Evolutionary conservation across 2,329 filamentous ascomycete species (phyloP).

Genomic region (Venturia oleaginea): DNA sequence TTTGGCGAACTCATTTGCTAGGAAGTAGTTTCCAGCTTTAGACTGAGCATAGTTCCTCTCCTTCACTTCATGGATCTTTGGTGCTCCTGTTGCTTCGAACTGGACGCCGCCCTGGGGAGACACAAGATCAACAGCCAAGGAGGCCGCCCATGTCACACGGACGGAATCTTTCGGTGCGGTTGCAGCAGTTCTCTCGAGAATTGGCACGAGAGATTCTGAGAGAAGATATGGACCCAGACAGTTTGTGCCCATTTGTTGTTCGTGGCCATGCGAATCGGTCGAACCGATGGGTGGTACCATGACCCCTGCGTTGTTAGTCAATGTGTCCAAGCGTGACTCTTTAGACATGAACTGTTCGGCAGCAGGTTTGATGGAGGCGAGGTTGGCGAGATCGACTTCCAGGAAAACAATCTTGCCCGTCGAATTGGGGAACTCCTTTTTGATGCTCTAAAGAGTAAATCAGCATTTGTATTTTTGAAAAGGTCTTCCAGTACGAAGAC

Average conservation of each 20-base stretch:
- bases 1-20: conserved; percentile 14
- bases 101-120: conserved; percentile 12
- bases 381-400: conserved; percentile 29
- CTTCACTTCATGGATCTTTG: not conserved
- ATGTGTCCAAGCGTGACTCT: conserved; percentile 31
- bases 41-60: conserved; percentile 11
- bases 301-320: conserved; percentile 34
- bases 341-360: conserved; percentile 26
- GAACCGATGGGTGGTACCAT: conserved; percentile 13
- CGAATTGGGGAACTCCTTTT: conserved; percentile 10
- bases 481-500: not conserved
- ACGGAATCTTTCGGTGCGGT: conserved; percentile 17
- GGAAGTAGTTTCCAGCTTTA: conserved; percentile 12
- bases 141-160: conserved; percentile 15
- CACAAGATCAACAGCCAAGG: not conserved
- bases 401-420: conserved; percentile 14
- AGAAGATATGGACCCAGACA: conserved; percentile 14
- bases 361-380: conserved; percentile 25
- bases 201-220: conserved; percentile 10
- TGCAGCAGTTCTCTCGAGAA: conserved; percentile 12
- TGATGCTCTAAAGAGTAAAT: conserved; percentile 23
- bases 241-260: conserved; percentile 18
- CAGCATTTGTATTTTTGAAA: not conserved
- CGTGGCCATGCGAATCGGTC: conserved; percentile 20
- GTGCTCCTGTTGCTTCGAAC: conserved; percentile 7